phyloP scores from a whole-genome alignment of 768 basidiomycete genomes.

The Rhizopogon roseolus region DNA sequence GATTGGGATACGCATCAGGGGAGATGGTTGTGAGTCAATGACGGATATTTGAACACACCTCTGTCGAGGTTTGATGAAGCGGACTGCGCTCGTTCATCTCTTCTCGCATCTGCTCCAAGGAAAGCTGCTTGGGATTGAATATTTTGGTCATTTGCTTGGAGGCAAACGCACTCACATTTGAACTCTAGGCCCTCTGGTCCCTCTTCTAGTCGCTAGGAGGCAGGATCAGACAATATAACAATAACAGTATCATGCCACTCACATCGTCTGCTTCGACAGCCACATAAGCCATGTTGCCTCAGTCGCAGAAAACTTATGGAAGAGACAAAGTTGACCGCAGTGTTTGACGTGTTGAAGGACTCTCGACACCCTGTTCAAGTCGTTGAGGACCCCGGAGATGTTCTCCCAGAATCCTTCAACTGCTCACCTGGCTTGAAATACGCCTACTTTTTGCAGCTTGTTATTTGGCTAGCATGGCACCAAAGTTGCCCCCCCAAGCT shows the following conservation, averaged over 20 bases:
- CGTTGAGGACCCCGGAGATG: neutral
- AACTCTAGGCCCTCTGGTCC: slow-evolving; percentile 69
- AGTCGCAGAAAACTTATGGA: neutral
- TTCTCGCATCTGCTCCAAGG: slow-evolving; percentile 39
- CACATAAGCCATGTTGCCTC: slow-evolving; percentile 57
- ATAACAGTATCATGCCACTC: slow-evolving; percentile 13
- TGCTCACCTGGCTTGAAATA: neutral
- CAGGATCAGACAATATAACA: neutral
- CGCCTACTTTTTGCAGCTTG: neutral
- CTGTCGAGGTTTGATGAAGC: slow-evolving; percentile 39
- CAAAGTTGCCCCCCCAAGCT: slow-evolving; percentile 39
- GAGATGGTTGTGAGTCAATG: neutral
- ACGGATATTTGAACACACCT: slow-evolving; percentile 29
- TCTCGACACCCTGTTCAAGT: neutral
- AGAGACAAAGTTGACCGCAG: too few species aligned
- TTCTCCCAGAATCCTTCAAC: neutral
- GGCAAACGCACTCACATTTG: slow-evolving; percentile 44
- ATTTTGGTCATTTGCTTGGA: neutral
- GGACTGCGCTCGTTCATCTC: slow-evolving; percentile 21
- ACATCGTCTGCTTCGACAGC: slow-evolving; percentile 71
- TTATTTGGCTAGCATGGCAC: slow-evolving; percentile 13
- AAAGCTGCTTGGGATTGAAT: slow-evolving; percentile 40
- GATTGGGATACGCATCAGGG: neutral
- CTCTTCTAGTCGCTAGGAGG: slow-evolving; percentile 51
- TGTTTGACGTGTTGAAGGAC: neutral